Base-by-base conservation (phyloP, 805 yeast species). In the Lipomyces sp. region DNA sequence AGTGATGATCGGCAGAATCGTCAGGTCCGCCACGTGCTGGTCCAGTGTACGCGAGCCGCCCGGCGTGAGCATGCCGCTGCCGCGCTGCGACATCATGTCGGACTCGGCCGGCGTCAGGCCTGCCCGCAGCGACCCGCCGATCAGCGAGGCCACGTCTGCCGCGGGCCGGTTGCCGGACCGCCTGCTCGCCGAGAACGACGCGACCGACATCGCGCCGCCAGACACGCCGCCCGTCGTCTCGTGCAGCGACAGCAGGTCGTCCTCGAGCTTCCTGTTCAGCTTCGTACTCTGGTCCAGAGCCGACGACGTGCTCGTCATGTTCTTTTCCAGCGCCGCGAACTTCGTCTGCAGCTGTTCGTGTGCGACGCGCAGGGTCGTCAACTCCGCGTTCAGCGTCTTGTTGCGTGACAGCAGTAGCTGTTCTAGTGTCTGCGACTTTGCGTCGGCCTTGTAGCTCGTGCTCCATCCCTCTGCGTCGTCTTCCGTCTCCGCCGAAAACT, bases 1-100 rank as follows among this genome's bases (percentile, higher is more conserved):
- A 13, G 96, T 89, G 26, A 93, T 80, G 46, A 91, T 88, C 1
- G 95, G 95, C 44, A 91, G 68, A 26, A 90, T 3, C 81, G 37
- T 62, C 57, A 16, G 57, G 44, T 29, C 59, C 48, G 59, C 53
- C 29, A 47, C 46, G 28, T 53, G 58, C 39, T 53, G 58, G 13
- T 50, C 58, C 18, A 45, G 32, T 8, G 47, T 18, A 8, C 51
- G 51, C 18, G 34, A 34, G 7, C 43, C 37, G 18, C 39, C 40
- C 5, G 45, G 51, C 8, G 51, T 47, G 3, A 34, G 23, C 3
- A 45, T 7, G 14, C 50, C 49, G 38, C 53, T 49, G 22, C 37
- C 36, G 8, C 38, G 19, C 32, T 23, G 43, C 22, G 34, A 42
- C 34, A 43, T 26, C n/a, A n/a, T 47, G 28, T 32, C 54, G 37